Percentiles rank a stretch among this genome's conserved stretches.
Evolutionary conservation across 805 yeast genomes (phyloP).

Genomic region (Schizosaccharomyces japonicus): DNA sequence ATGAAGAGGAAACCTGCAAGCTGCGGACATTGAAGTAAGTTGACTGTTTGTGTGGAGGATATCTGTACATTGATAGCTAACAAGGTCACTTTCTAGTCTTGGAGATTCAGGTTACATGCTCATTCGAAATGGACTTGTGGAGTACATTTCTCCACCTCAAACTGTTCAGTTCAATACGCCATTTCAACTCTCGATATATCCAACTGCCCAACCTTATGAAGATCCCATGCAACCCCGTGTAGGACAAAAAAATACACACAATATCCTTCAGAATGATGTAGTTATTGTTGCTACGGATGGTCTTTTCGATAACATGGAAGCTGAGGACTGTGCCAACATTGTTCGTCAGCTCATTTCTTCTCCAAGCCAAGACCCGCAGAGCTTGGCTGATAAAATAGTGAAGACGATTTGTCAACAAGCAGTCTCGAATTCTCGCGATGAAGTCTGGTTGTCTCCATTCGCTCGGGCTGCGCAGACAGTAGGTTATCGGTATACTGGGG

Average conservation of each 20-base stretch:
- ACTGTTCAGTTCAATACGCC: constrained; percentile 1
- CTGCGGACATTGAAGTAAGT: not conserved
- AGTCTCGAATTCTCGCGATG: not conserved
- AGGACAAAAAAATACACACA: not conserved
- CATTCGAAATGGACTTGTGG: not conserved
- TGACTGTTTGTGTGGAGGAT: no score
- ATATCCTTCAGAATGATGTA: not conserved
- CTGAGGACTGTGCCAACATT: not conserved
- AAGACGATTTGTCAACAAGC: not conserved
- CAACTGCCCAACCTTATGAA: not conserved
- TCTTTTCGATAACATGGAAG: not conserved
- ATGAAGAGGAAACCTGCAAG: not conserved
- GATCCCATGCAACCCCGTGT: not conserved
- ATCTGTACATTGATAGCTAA: not conserved
- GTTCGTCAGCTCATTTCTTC: not conserved
- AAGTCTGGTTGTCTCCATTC: not conserved
- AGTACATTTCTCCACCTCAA: not conserved
- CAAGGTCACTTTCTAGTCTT: not conserved
- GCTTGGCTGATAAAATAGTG: not conserved
- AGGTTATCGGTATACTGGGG: not conserved
- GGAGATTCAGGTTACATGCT: not conserved
- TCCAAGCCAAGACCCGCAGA: not conserved
- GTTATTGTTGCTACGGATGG: constrained; percentile 1
- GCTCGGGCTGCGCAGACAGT: not conserved
- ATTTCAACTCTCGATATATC: not conserved